Evolutionary conservation across 805 yeast genomes (phyloP), one percentile per base, ranked within the genome.

Genomic region (Pichia exigua): DNA sequence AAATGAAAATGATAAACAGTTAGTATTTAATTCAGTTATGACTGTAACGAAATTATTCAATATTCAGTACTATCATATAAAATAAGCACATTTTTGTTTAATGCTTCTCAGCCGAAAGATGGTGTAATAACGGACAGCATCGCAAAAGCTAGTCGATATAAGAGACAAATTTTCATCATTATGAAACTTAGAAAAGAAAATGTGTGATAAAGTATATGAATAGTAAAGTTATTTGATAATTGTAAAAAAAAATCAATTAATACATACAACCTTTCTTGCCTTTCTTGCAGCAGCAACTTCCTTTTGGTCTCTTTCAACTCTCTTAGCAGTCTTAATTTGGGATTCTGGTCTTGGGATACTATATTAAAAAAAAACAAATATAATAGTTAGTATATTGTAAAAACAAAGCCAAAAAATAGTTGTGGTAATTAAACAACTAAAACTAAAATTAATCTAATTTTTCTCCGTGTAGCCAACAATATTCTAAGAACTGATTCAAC

Each of bases 231-330:
- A 24, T 20, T 35, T 50, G 17, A 51, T 48, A 38, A 42, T 32
- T 21, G 44, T 39, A 22, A 27, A 45, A 12, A 41, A 17, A 20
- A 44, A 26, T 20, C 3, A 24, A n/a, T 22, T 44, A 46, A 58
- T 73, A 86, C 95, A 74, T 85, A 87, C 95, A 69, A 81, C 82
- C 75, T 81, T 79, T 74, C 89, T 80, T 62, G 83, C 85, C 70
- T 74, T 78, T 77, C 81, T 84, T 70, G 81, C 91, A 68, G 88
- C 90, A 71, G 87, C 83, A 68, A 85, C 79, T 73, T 82, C 80
- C 70, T 82, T 87, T 63, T 83, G 79, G 67, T 81, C 75, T 81
- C 85, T 85, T 69, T 83, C 82, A 72, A 81, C 79, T 73, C 85
- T 82, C 79, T 85, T 81, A 67, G 84, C 73, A 80, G 85, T 83